phyloP scores from a whole-genome alignment of 305 asterid species.

The Rubia peregrina region DNA sequence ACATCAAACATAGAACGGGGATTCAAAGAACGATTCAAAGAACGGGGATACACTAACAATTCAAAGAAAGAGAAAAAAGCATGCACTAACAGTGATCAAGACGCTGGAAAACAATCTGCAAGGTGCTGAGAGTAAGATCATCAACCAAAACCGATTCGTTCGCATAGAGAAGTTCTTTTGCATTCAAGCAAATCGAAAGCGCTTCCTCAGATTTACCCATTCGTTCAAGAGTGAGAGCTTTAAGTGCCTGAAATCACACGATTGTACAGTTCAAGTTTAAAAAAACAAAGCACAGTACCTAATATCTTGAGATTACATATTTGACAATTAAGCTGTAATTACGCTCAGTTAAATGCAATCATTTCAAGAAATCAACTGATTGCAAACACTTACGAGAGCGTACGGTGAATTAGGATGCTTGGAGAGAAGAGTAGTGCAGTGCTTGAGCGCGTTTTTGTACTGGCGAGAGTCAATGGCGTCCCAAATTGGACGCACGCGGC shows the following conservation, averaged over 20 bases:
- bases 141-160: conserved; percentile 62
- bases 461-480: conserved; percentile 96
- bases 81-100: conserved; percentile 67
- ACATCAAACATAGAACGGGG: background rate
- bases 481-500: conserved; percentile 90
- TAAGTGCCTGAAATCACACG: conserved; percentile 53
- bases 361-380: background rate
- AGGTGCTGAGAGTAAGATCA: conserved; percentile 87
- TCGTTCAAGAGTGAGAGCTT: conserved; percentile 81
- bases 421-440: conserved; percentile 55
- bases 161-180: conserved; percentile 60
- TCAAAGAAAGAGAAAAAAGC: background rate
- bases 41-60: background rate
- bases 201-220: conserved; percentile 92
- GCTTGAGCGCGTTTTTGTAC: conserved; percentile 91
- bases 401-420: conserved; percentile 82
- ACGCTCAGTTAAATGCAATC: background rate
- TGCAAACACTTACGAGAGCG: conserved; percentile 53
- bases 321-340: background rate
- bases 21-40: background rate
- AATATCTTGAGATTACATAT: background rate
- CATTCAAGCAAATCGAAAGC: conserved; percentile 65
- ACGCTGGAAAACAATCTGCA: conserved; percentile 95
- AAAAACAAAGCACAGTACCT: too few relatives aligned
- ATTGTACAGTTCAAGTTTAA: background rate